phyloP scores from a whole-genome alignment of 139 green algal species.

The Haematococcus lacustris region DNA sequence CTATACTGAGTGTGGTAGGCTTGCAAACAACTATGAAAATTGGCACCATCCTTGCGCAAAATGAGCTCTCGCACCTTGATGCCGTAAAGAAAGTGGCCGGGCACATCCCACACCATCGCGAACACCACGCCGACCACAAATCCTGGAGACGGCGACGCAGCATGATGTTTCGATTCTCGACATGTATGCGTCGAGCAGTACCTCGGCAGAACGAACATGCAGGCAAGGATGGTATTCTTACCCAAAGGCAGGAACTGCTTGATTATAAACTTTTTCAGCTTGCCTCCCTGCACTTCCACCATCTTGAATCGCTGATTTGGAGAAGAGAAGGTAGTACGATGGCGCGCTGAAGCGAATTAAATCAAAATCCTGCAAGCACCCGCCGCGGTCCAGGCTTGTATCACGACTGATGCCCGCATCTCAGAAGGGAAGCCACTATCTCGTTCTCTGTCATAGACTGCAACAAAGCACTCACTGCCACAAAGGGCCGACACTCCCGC shows the following conservation, averaged over 20 bases:
- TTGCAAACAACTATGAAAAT: no score
- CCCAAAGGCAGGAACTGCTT: slow-evolving; percentile 50
- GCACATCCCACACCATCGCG: slow-evolving; percentile 12
- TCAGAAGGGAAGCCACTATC: no score
- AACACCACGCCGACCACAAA: slow-evolving; percentile 17
- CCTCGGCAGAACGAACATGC: neutral
- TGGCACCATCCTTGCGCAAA: no score
- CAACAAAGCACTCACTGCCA: no score
- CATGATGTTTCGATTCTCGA: neutral
- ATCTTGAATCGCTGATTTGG: neutral
- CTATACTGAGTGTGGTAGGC: no score
- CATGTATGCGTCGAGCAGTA: neutral
- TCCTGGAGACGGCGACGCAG: slow-evolving; percentile 8
- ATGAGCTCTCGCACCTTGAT: slow-evolving; percentile 22
- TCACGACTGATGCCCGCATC: no score
- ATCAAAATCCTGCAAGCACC: no score
- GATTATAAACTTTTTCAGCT: slow-evolving; percentile 31
- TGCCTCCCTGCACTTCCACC: slow-evolving; percentile 4
- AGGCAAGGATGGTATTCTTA: slow-evolving; percentile 2
- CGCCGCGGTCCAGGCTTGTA: no score
- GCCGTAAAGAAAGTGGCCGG: slow-evolving; percentile 12
- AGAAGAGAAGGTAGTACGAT: no score
- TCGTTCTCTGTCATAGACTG: no score
- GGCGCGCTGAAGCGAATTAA: no score
- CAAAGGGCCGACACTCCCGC: no score